Base-by-base conservation (phyloP, 495 filamentous ascomycete genomes). In the Arthonia radiata region DNA sequence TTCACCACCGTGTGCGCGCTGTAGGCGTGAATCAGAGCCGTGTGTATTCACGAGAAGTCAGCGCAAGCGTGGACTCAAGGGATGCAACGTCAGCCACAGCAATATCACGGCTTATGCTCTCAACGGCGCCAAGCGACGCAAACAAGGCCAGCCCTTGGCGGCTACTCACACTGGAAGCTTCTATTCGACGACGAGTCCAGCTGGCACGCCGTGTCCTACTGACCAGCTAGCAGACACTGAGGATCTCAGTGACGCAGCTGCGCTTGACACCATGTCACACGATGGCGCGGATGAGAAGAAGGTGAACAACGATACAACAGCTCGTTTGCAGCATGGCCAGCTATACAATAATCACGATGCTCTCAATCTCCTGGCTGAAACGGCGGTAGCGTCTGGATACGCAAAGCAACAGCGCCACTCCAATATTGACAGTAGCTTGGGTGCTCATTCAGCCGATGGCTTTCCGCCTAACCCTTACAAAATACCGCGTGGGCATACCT, bases 11-110 rank as follows among this genome's bases (percentile, higher is more conserved):
- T 97, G 86, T 41, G 76, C 83, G 32, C 67, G 86, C 43, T 97
- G 86, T 48, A 69, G 79, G 14, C 68, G 86, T 32, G 86, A 97
- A 52, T 59, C 68, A 52, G 91, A 91, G 50, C 71, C 90, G 37
- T 97, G 86, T 56, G 83, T 69, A 57, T 94, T 97, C 56, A 90
- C 81, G 34, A 76, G 79, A n/a, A 94, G 82, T 21, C 60, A 83
- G 24, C 64, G 86, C 37, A 94, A 93, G 66, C 61, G 78, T 39
- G 89, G 89, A 53, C 54, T 59, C 27, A 17, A 16, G n/a, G 72
- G 41, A 45, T 2, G 24, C 14, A 22, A 33, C 26, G 24, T 32
- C 10, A 18, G 23, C n/a, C 28, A 37, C 0, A 30, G 32, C 28
- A 32, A 64, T 11, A 64, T 22, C 19, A 6, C 19, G 19, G 7